A percentile compares a stretch with the other conserved stretches of the same genome.
These are phyloP conservation scores for Zancudomyces culisetae DNA, from an alignment of 371 early-diverging fungal species.

Conservation along the genomic window DNA sequence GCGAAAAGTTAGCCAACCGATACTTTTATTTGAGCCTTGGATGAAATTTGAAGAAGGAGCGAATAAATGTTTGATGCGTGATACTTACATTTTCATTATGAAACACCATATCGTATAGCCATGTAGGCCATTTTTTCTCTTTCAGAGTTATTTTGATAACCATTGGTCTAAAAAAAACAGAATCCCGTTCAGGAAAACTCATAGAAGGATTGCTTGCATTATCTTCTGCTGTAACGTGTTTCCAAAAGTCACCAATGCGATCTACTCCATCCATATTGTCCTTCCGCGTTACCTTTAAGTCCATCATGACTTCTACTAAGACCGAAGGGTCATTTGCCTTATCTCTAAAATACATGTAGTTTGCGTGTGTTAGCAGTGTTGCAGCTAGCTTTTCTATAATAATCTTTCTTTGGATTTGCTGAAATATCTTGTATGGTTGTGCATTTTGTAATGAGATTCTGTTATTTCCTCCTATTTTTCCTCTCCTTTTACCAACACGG, in stretches of 20 bases:
- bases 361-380: background rate
- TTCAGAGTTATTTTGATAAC: constrained; percentile 1
- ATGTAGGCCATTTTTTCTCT: constrained; percentile 3
- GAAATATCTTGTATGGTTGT: background rate
- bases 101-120: constrained; percentile 4
- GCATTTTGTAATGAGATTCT: background rate
- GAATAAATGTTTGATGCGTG: too few species aligned
- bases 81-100: constrained; percentile 2
- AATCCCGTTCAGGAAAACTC: background rate
- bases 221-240: background rate
- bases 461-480: background rate
- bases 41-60: too few species aligned
- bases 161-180: background rate
- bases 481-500: background rate
- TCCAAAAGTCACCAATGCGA: constrained; percentile 12
- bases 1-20: too few species aligned
- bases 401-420: constrained; percentile 1
- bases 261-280: constrained; percentile 1
- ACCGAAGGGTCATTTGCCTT: background rate
- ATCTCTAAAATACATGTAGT: constrained; percentile 1
- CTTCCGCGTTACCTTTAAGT: constrained; percentile 4
- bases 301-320: constrained; percentile 3
- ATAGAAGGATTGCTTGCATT: background rate
- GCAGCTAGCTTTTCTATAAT: background rate
- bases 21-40: too few species aligned